Percentiles rank a stretch among this genome's conserved stretches.
Conservation (phyloP, 345 rosid genomes). For the Raphanus raphanistrum region DNA sequence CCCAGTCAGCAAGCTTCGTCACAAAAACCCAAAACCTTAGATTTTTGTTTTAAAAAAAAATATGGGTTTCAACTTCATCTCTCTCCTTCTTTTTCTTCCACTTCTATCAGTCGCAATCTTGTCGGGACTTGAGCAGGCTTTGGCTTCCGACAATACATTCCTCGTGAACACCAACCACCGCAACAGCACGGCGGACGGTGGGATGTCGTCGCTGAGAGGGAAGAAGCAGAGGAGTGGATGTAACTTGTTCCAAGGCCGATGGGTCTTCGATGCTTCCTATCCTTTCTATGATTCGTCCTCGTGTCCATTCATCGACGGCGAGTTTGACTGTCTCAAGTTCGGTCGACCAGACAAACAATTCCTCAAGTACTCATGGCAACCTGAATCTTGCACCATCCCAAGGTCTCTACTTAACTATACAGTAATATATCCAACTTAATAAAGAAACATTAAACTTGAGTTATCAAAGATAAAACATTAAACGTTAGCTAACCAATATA, state of each 20-base stretch:
- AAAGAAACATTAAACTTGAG: neutral
- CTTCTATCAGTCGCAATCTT: conserved; percentile 39
- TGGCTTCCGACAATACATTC: conserved; percentile 22
- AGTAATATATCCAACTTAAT: neutral
- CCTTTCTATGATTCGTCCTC: conserved; percentile 63
- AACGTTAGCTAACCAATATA: neutral
- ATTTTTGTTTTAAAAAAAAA: neutral
- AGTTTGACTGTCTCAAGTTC: conserved; percentile 74
- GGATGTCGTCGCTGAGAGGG: conserved; percentile 42
- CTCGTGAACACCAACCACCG: conserved; percentile 7
- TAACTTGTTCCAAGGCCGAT: conserved; percentile 77
- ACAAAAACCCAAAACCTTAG: conserved; percentile 13
- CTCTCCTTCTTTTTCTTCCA: conserved; percentile 22
- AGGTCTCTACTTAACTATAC: conserved; percentile 45
- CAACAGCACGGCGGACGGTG: conserved; percentile 38
- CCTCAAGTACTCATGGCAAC: conserved; percentile 87
- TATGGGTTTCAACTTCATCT: conserved; percentile 41
- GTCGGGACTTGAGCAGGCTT: conserved; percentile 18
- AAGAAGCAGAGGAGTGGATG: conserved; percentile 60
- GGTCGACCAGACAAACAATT: conserved; percentile 82
- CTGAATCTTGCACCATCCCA: conserved; percentile 61
- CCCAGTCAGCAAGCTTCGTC: conserved; percentile 31
- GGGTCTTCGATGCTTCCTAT: conserved; percentile 68
- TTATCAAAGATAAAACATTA: neutral
- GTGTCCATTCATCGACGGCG: conserved; percentile 78